Base-by-base conservation (phyloP, 768 basidiomycete genomes). In the Hericium alpestre region DNA sequence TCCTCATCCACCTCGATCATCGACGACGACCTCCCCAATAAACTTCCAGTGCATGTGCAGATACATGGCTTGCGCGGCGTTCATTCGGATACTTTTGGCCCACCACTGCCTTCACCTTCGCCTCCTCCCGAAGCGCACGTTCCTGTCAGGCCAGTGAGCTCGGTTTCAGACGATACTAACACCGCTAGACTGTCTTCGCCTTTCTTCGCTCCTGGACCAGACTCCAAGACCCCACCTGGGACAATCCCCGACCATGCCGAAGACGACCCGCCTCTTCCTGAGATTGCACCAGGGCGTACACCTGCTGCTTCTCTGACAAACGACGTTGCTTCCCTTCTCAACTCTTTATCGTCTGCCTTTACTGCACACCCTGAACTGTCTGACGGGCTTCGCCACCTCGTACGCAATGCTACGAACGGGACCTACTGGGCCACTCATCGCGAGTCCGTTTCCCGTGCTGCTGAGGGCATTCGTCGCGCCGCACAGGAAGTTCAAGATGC, bases 381-480 rank as follows among this genome's bases (percentile, higher is more conserved):
- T 3, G 83, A 86, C 56, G 78, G 77, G 47, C 66, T 91, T 56
- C 82, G 80, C 56, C 83, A 79, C 64, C 79, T 91, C 38, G 66
- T 82, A 48, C 72, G 72, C 52, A 87, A 90, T 61, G 73, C 83
- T 4, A 73, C 76, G 5, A 79, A 73, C 53, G 88, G 87, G 22
- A 73, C 77, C 9, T 90, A 91, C 65, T 91, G 86, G 87, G 67
- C 72, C 38, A 68, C 75, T 27, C 85, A 88, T 63, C 79, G 83
- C 51, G 78, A 79, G 9, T 71, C 78, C 2, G 68, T 88, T 47
- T 76, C 81, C 8, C 78, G 79, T 20, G 79, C 82, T 18, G 82
- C 81, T 3, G 76, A 78, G 38, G 74, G 78, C 38, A 63, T 86
- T 8, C 74, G 78, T 15, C 79, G 77, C 54, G 72, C 72, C 49